Base-by-base conservation (phyloP, 345 rosid genomes). In the Brassica cretica region DNA sequence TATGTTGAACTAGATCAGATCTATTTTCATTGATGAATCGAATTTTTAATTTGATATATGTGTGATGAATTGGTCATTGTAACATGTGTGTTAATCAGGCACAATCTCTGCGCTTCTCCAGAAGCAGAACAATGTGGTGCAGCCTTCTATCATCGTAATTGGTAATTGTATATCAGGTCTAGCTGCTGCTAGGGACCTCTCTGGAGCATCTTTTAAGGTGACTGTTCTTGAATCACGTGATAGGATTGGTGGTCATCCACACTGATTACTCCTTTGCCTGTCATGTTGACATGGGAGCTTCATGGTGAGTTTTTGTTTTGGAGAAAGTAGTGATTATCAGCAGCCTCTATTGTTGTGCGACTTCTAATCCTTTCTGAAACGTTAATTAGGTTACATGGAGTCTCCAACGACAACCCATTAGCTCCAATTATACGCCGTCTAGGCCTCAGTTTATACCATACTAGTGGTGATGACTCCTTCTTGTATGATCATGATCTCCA, bases 281-380 rank as follows among this genome's bases (percentile, higher is more conserved):
- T 81, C 97, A 97, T 0, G 97, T 93, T 76, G 98, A 93, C 75
- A 77, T 93, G 92, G 97, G 97, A 80, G 97, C 92, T 66, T 89
- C 95, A 76, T 90, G 94, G 94, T 65, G 78, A 79, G 86, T 81
- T 78, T 8, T 35, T 6, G 2, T 53, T 5, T 53, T 41, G 24
- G 24, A 21, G 24, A 21, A 21, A 21, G 24, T 21, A 21, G 8
- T 6, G 12, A 44, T 11, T 4, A 41, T 41, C n/a, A 10, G n/a
- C 49, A 10, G n/a, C 49, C 15, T 49, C 5, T 49, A 49, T 49
- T 46, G 15, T 30, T 30, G 33, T 21, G 24, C 24, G 24, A 21
- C 24, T 30, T 30, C 33, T 30, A 30, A 21, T 21, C 8, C 6
- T 66, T 78, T 59, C 14, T 69, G 15, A 30, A 77, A 64, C 29